Evolutionary conservation across 257 asterid species (phyloP), one percentile per base, ranked within the genome.

Genomic region (Solanum lignicaule): DNA sequence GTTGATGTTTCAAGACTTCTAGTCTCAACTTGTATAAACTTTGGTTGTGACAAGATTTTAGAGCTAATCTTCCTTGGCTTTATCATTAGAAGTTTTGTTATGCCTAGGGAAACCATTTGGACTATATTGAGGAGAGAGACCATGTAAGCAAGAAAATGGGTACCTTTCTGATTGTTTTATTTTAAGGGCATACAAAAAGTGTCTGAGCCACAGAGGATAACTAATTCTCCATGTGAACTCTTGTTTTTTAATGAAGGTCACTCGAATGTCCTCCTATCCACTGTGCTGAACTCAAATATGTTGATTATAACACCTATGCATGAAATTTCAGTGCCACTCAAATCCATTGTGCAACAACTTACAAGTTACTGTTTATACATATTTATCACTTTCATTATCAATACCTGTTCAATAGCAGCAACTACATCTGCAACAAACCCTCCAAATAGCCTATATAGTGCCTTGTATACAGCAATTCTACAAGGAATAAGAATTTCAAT

Each of bases 351-450:
- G 62, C 86, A 82, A 82, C 69, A 82, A 52, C 14, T 82, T 82
- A 38, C n/a, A 52, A 46, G 39, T 48, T 48, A 82, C 15, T 18
- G 65, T 82, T 48, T 20, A 43, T 79, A n/a, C 39, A 66, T 84
- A 74, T 43, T 84, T 23, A 73, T 72, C 31, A 76, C 36, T 81
- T 79, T 29, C 27, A 86, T 48, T 76, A 35, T 78, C 3, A 74
- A 86, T 91, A 96, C 99, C 99, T 96, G 99, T 91, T 97, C 99
- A 88, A 97, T 97, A 39, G 99, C 99, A 89, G 99, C 99, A 88
- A 97, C 98, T 10, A 96, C 99, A 88, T 97, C 99, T 31, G 99
- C 95, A 88, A 97, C 94, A 90, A 94, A 97, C 66, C 99, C 99
- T 85, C 99, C 99, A 60, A 97, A 96, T 85, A 96, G 84, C 90